Evolutionary conservation across 1,284 basidiomycete genomes (phyloP), one percentile per base, ranked within the genome.

Genomic region (Irpex lacteus): DNA sequence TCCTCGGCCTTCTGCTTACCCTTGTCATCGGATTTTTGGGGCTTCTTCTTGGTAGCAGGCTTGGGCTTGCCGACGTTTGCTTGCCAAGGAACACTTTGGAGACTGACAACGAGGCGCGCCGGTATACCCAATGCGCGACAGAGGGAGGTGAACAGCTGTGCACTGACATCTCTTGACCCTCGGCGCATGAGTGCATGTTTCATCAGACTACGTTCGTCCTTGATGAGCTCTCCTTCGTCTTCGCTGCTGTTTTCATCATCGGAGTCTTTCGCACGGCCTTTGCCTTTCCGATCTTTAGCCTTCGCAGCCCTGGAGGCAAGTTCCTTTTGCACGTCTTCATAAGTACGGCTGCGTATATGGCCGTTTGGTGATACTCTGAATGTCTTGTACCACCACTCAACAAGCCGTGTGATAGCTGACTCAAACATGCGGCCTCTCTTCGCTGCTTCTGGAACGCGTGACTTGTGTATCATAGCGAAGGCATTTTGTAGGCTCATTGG

Each of bases 1-100:
- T 76, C 78, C 11, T 76, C 76, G 38, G 67, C 72, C 3, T 80
- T 81, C 34, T 62, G 61, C 59, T 60, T 63, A 57, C 60, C 55
- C 60, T 70, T 63, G 58, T 69, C 67, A 68, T 80, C 78, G 5
- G 65, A 69, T 64, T 81, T 83, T 66, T 77, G 78, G 69, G 66
- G 69, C 63, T 81, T 84, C 66, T 77, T 77, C 70, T 77, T 81
- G 53, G 73, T 71, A 40, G 79, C 75, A 1, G 81, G 70, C 67
- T 83, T 85, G 6, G 82, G 78, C 70, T 84, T 87, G 7, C 86
- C 85, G 8, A 84, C 77, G 37, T 78, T 75, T 11, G 85, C 81
- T 73, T 90, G 83, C 95, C 95, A 98, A 2, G 93, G 92, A 11
- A 98, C 88, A 61, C 92, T 90, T 75, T 99, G 97, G 49, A 98